phyloP scores from a whole-genome alignment of 805 yeast species.

The Kazachstania africana region DNA sequence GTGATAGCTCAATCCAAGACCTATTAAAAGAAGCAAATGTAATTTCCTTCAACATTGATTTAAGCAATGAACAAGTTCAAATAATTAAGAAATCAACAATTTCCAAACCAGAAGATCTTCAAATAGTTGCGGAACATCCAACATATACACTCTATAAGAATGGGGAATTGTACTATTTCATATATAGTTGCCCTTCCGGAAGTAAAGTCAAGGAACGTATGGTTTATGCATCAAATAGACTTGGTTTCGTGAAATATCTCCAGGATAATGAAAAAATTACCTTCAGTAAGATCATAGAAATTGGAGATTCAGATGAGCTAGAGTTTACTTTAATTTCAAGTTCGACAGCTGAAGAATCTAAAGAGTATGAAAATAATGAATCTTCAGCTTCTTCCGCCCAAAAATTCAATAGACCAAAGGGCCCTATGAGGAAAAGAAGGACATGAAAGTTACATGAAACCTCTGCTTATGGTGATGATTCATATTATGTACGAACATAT shows the following conservation, averaged over 20 bases:
- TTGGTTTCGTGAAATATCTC: slow-evolving; percentile 44
- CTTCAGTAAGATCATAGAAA: slow-evolving; percentile 44
- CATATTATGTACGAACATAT: too few species aligned
- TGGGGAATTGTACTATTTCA: slow-evolving; percentile 39
- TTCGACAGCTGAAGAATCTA: slow-evolving; percentile 26
- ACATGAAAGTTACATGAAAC: too few species aligned
- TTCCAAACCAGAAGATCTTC: slow-evolving; percentile 20
- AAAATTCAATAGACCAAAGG: slow-evolving; percentile 51
- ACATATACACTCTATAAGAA: slow-evolving; percentile 47
- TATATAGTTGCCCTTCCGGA: slow-evolving; percentile 83
- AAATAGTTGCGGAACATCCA: slow-evolving; percentile 35
- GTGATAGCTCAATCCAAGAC: slow-evolving; percentile 8
- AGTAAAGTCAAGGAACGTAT: slow-evolving; percentile 83
- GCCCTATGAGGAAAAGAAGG: slow-evolving; percentile 46
- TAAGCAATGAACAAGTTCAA: slow-evolving; percentile 36
- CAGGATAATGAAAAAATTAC: slow-evolving; percentile 26
- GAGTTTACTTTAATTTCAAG: slow-evolving; percentile 32
- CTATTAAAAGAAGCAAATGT: slow-evolving; percentile 31
- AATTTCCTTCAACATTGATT: slow-evolving; percentile 41
- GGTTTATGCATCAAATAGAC: slow-evolving; percentile 79
- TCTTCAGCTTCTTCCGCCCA: slow-evolving; percentile 6
- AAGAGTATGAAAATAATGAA: slow-evolving; percentile 11
- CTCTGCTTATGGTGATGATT: too few species aligned
- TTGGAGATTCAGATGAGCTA: slow-evolving; percentile 62
- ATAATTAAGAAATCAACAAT: slow-evolving; percentile 22